phyloP scores from a whole-genome alignment of 2,329 filamentous ascomycete species.

The Colletotrichum coccodes region DNA sequence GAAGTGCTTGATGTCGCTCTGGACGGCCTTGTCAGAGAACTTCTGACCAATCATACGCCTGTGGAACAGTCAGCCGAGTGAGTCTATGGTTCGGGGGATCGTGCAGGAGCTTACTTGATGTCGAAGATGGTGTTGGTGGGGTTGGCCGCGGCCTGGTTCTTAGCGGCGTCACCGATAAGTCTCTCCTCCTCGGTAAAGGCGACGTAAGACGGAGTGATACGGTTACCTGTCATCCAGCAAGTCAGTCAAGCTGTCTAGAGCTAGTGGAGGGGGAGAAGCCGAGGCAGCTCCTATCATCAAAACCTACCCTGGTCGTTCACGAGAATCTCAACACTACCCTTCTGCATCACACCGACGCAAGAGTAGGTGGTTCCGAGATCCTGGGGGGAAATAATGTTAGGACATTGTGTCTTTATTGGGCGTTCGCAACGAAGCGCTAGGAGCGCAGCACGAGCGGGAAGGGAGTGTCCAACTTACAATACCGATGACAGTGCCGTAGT shows the following conservation, averaged over 20 bases:
- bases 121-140: conserved; percentile 81
- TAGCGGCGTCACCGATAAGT: conserved; percentile 95
- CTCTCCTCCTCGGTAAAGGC: conserved; percentile 97
- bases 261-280: not conserved
- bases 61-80: conserved; percentile 32
- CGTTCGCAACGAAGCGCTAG: not conserved
- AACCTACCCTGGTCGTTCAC: conserved; percentile 82
- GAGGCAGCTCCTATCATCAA: not conserved
- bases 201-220: conserved; percentile 94
- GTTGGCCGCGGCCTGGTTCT: conserved; percentile 92
- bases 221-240: conserved; percentile 70
- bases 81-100: not conserved
- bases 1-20: conserved; percentile 97
- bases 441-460: not conserved
- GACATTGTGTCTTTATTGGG: not conserved
- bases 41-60: conserved; percentile 89
- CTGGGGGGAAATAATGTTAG: conserved; percentile 40
- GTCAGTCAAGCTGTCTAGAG: conserved; percentile 19
- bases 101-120: conserved; percentile 73
- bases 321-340: conserved; percentile 94
- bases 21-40: conserved; percentile 85
- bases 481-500: conserved; percentile 91
- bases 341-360: conserved; percentile 96
- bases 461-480: conserved; percentile 68
- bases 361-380: conserved; percentile 90